phyloP scores from a whole-genome alignment of 805 yeast genomes.

The Pichia exigua region DNA sequence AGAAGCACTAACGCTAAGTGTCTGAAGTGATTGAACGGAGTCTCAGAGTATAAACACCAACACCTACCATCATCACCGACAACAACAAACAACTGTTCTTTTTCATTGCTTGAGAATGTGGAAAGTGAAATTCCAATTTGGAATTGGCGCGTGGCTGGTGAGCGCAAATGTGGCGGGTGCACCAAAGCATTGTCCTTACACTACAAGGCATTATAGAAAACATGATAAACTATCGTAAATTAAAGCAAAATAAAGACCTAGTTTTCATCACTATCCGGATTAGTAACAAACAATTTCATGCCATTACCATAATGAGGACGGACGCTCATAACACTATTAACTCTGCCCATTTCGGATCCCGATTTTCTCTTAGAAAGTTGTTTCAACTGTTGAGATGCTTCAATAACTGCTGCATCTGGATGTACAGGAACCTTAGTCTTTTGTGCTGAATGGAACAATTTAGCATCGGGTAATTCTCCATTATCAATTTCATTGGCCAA shows the following conservation, averaged over 20 bases:
- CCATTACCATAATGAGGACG: slow-evolving; percentile 11
- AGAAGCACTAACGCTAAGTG: neutral
- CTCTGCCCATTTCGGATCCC: slow-evolving; percentile 22
- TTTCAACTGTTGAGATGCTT: slow-evolving; percentile 26
- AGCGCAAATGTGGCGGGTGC: neutral
- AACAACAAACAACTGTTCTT: neutral
- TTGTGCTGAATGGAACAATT: slow-evolving; percentile 21
- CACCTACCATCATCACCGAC: neutral
- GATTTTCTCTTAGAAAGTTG: slow-evolving; percentile 13
- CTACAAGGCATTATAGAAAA: neutral
- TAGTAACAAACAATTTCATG: slow-evolving; percentile 40
- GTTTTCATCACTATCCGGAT: slow-evolving; percentile 46
- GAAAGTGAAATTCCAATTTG: neutral
- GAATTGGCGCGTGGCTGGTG: neutral
- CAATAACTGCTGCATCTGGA: slow-evolving; percentile 28
- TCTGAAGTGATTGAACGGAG: neutral
- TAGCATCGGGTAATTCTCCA: slow-evolving; percentile 37
- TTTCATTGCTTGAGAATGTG: neutral
- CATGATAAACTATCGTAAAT: neutral
- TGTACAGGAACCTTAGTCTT: slow-evolving; percentile 25
- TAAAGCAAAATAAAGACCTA: slow-evolving; percentile 2
- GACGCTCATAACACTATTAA: slow-evolving; percentile 25
- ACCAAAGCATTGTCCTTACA: neutral
- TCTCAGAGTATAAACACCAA: neutral
- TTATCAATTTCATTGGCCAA: slow-evolving; percentile 74